Base-by-base conservation (phyloP, 1,284 basidiomycete genomes). In the Hymenochaete sp. region DNA sequence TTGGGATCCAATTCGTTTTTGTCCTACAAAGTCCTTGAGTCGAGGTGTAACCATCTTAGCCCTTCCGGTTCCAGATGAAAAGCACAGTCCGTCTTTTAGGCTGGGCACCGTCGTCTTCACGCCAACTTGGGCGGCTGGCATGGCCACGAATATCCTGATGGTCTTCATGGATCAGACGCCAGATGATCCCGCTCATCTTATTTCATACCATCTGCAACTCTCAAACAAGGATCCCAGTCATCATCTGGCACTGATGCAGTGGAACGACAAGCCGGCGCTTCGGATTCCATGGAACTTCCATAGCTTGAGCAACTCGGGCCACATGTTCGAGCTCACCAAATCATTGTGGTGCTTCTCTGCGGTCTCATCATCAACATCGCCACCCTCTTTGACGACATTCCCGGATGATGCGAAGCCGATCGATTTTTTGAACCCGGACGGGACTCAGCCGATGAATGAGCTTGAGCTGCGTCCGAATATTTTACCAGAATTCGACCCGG, bases 201-300 rank as follows among this genome's bases (percentile, higher is more conserved):
- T 28, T n/a, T 41, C 39, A 16, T 41, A 29, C 39, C 39, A 29
- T 18, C 39, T 41, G 7, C 39, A 28, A 28, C 39, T 41, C 10
- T 41, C 39, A 3, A 26, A 29, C 25, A 3, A 9, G 8, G 3
- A 19, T 10, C 21, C n/a, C 18, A 39, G n/a, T 10, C 18, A 16
- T 24, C 7, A 13, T 4, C 37, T 38, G 13, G 22, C 37, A 29
- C 25, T 41, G n/a, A 19, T 41, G 9, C 28, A 27, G 25, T 8
- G 27, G 4, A 22, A 14, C 4, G 18, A 29, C 27, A 22, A 26
- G 8, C 39, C 28, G 32, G 27, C 39, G 19, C 32, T 29, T 3
- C 39, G 32, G 26, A 10, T 41, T 2, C 39, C 39, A 2, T 41
- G 39, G 39, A 41, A 41, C 7, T 41, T 29, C 1, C 39, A 29